phyloP scores from a whole-genome alignment of 371 early-diverging fungal species.

The Umbelopsis sp. region DNA sequence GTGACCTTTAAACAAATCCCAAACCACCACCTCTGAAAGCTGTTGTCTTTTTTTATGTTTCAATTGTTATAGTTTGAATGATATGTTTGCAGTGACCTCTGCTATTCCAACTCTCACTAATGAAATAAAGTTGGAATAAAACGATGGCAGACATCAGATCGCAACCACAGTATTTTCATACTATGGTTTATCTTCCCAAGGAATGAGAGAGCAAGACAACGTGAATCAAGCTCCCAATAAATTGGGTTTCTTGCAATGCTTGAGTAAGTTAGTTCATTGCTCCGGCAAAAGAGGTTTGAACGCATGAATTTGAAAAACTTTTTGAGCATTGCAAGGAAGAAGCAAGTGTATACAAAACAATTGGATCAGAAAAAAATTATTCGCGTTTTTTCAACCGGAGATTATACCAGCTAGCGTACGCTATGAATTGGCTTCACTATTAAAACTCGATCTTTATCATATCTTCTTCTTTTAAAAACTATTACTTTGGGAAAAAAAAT shows the following conservation, averaged over 20 bases:
- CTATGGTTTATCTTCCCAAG: constrained; percentile 15
- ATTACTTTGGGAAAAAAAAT: background rate
- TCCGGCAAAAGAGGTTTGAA: constrained; percentile 17
- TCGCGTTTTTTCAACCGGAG: too few species aligned
- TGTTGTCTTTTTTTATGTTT: background rate
- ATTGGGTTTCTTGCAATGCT: constrained; percentile 2
- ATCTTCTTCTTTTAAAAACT: too few species aligned
- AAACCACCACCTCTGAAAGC: too few species aligned
- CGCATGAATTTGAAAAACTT: background rate
- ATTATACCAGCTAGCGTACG: too few species aligned
- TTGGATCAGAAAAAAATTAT: too few species aligned
- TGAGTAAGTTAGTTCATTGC: constrained; percentile 2
- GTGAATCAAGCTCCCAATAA: constrained; percentile 19
- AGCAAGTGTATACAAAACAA: too few species aligned
- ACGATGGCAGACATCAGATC: background rate
- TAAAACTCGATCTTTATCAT: too few species aligned
- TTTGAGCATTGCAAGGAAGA: background rate
- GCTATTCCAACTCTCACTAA: background rate
- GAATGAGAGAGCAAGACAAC: constrained; percentile 19
- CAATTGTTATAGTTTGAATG: background rate
- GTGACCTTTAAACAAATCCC: background rate
- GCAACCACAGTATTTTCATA: background rate
- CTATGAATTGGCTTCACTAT: too few species aligned
- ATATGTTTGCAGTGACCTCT: background rate
- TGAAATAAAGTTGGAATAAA: background rate